Evolutionary conservation across 106 monocot species (phyloP).

Genomic region (Vanilla planifolia): DNA sequence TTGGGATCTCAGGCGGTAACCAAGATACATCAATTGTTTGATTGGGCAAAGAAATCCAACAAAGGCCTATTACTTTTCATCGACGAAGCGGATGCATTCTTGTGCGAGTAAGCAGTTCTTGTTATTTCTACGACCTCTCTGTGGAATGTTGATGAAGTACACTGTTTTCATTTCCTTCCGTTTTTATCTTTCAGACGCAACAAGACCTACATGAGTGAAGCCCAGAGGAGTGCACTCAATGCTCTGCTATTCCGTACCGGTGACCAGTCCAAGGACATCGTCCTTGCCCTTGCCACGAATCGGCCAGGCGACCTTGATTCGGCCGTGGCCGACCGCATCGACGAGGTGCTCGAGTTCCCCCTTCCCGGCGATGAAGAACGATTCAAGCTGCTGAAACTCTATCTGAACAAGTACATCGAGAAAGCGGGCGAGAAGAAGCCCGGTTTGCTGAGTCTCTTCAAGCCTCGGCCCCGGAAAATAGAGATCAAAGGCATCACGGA

Average conservation of each 20-base stretch:
- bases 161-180: background rate
- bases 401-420: conserved; percentile 78
- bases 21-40: conserved; percentile 98
- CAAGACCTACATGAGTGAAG: conserved; percentile 85
- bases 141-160: background rate
- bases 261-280: conserved; percentile 87
- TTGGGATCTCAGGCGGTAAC: conserved; percentile 94
- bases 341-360: conserved; percentile 91
- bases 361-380: conserved; percentile 86
- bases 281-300: conserved; percentile 85
- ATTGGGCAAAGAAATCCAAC: conserved; percentile 92
- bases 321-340: conserved; percentile 86
- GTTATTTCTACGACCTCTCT: background rate
- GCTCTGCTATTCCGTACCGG: conserved; percentile 83
- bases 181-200: conserved; percentile 37
- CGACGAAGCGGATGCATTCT: conserved; percentile 98
- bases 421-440: conserved; percentile 41
- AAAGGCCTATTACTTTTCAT: conserved; percentile 86
- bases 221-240: conserved; percentile 76
- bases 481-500: conserved; percentile 67
- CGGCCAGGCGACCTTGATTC: conserved; percentile 95
- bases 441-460: conserved; percentile 22
- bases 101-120: conserved; percentile 86
- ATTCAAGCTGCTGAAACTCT: conserved; percentile 79
- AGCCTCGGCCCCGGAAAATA: conserved; percentile 53